Evolutionary conservation across 2,329 filamentous ascomycete genomes (phyloP).

Genomic region (Diaporthe vaccinii): DNA sequence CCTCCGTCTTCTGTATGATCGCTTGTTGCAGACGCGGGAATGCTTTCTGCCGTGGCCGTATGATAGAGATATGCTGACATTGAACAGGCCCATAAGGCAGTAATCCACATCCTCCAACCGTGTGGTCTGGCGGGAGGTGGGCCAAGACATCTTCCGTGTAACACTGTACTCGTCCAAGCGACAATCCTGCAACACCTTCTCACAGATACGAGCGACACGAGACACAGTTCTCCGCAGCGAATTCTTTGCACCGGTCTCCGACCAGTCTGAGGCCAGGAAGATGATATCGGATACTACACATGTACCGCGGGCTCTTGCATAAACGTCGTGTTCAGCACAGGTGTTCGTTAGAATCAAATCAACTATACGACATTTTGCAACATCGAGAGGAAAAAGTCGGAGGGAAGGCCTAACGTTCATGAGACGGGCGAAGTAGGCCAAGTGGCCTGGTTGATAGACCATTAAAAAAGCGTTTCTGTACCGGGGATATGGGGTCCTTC

Average conservation of each 20-base stretch:
- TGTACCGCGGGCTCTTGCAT: constrained; percentile 41
- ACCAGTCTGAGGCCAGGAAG: constrained; percentile 45
- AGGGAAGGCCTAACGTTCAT: background rate
- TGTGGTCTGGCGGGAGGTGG: constrained; percentile 43
- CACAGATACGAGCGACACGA: constrained; percentile 51
- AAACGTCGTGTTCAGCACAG: background rate
- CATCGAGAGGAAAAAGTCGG: no score
- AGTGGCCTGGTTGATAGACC: background rate
- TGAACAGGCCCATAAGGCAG: constrained; percentile 48
- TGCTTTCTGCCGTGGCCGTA: constrained; percentile 48
- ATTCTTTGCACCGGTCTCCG: constrained; percentile 42
- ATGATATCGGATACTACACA: constrained; percentile 42
- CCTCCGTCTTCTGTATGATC: constrained; percentile 46
- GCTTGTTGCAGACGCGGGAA: constrained; percentile 48
- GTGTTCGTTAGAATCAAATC: no score
- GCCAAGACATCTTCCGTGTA: constrained; percentile 48
- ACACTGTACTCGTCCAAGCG: constrained; percentile 38
- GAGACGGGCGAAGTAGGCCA: background rate
- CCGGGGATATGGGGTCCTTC: no score
- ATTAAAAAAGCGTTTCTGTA: background rate
- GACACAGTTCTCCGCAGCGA: constrained; percentile 45
- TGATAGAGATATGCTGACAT: constrained; percentile 48
- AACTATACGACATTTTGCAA: no score
- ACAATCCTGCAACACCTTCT: constrained; percentile 41
- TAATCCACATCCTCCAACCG: constrained; percentile 47